A percentile compares a stretch with the other conserved stretches of the same genome.
phyloP scores from a whole-genome alignment of 2,329 filamentous ascomycete species.

The Colletotrichum paranaense region DNA sequence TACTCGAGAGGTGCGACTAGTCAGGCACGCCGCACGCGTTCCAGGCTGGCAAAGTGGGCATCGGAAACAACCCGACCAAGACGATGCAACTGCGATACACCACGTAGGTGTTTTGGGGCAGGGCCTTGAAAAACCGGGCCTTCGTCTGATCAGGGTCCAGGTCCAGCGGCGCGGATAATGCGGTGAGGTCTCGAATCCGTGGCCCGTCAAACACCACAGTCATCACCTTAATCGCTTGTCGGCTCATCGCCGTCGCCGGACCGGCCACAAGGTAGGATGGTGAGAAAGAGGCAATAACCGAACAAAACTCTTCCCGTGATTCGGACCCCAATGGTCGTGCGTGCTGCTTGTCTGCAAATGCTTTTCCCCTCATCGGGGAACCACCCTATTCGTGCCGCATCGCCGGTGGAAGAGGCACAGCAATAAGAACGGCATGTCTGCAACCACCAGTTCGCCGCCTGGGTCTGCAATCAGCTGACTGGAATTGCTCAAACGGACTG shows the following conservation, averaged over 20 bases:
- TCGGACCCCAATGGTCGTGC: conserved; percentile 18
- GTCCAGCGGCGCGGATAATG: conserved; percentile 7
- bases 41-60: neutral
- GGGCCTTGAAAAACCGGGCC: conserved; percentile 23
- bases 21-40: neutral
- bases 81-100: conserved; percentile 12
- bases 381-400: conserved; percentile 21
- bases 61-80: conserved; percentile 6
- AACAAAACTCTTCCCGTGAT: neutral
- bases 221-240: neutral
- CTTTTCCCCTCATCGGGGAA: neutral
- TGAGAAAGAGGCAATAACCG: neutral
- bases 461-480: conserved; percentile 27
- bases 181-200: conserved; percentile 1
- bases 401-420: neutral
- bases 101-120: conserved; percentile 22
- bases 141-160: conserved; percentile 26
- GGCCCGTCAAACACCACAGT: conserved; percentile 1
- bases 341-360: neutral
- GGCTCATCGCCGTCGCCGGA: neutral
- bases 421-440: neutral
- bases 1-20: neutral
- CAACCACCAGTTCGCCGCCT: neutral
- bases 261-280: neutral
- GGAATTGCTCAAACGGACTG: neutral